phyloP scores from a whole-genome alignment of 176 grass and related monocot species.

The Luzula sylvatica region DNA sequence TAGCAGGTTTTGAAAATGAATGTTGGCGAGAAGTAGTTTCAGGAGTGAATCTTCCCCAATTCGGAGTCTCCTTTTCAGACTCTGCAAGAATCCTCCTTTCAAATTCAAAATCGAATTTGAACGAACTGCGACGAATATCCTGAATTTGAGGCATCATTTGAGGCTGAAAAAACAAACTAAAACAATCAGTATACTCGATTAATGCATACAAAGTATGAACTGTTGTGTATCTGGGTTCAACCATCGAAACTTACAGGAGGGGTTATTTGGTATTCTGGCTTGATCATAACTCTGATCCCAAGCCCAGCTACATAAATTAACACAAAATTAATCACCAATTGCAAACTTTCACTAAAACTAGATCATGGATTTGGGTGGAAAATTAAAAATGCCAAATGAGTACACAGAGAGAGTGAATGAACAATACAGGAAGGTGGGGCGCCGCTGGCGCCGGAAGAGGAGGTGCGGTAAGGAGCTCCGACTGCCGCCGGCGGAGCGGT shows the following conservation, averaged over 20 bases:
- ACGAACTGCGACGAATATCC: conserved; percentile 66
- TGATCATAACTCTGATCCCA: conserved; percentile 71
- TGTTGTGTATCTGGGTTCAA: background rate
- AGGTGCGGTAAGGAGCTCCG: conserved; percentile 10
- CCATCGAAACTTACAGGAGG: conserved; percentile 56
- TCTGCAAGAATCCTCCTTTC: conserved; percentile 87
- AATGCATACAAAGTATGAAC: background rate
- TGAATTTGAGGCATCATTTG: conserved; percentile 50
- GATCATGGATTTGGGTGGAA: background rate
- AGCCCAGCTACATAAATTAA: conserved; percentile 32
- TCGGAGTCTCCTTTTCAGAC: conserved; percentile 78
- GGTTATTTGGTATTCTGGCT: conserved; percentile 71
- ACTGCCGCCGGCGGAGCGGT: conserved; percentile 1
- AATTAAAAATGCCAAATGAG: background rate
- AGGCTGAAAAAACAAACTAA: conserved; percentile 40
- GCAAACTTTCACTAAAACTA: too few relatives aligned
- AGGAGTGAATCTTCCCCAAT: conserved; percentile 60
- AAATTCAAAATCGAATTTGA: conserved; percentile 92
- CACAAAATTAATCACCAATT: background rate
- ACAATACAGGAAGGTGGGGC: conserved; percentile 13
- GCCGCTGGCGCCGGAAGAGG: conserved; percentile 2
- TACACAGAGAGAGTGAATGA: background rate
- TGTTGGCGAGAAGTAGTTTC: conserved; percentile 28
- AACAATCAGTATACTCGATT: background rate
- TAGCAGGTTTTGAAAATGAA: background rate